Evolutionary conservation across 2,329 filamentous ascomycete species (phyloP).

Genomic region (Thelonectria discophora): DNA sequence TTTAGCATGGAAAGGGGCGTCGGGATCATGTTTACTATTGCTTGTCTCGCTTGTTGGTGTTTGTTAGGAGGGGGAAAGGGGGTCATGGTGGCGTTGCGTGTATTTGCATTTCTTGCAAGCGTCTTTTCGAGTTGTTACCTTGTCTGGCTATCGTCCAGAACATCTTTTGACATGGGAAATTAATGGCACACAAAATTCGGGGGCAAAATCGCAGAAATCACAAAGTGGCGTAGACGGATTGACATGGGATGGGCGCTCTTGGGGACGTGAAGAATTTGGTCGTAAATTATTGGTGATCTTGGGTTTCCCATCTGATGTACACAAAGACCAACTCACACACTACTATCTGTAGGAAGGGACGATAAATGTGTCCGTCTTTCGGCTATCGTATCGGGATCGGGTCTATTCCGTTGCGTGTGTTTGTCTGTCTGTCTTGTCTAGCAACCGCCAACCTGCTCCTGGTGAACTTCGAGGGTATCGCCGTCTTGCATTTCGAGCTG

Average conservation of each 20-base stretch:
- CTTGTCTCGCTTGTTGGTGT: slow-evolving; percentile 18
- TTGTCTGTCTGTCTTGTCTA: slow-evolving; percentile 15
- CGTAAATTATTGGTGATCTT: slow-evolving; percentile 40
- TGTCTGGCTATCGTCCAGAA: not conserved
- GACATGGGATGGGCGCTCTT: no score
- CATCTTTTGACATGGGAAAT: not conserved
- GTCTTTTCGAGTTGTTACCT: slow-evolving; percentile 2
- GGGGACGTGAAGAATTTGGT: slow-evolving; percentile 44
- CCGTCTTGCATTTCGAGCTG: slow-evolving; percentile 98
- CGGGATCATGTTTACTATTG: slow-evolving; percentile 24
- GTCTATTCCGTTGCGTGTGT: no score
- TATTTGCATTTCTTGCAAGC: slow-evolving; percentile 14
- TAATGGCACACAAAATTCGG: slow-evolving; percentile 7
- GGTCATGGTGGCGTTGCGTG: slow-evolving; percentile 21
- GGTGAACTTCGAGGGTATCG: slow-evolving; percentile 95
- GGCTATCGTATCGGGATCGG: slow-evolving; percentile 19
- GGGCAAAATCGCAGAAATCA: not conserved
- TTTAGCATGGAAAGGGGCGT: slow-evolving; percentile 12
- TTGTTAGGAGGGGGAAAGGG: not conserved
- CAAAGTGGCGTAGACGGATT: not conserved
- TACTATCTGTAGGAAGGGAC: slow-evolving; percentile 13
- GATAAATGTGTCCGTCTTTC: slow-evolving; percentile 27
- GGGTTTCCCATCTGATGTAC: slow-evolving; percentile 33
- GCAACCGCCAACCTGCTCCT: slow-evolving; percentile 91
- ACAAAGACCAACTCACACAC: slow-evolving; percentile 28